These are phyloP conservation scores for Aspergillus sergii DNA, from an alignment of 2,329 filamentous ascomycete species.

Conservation along the genomic window DNA sequence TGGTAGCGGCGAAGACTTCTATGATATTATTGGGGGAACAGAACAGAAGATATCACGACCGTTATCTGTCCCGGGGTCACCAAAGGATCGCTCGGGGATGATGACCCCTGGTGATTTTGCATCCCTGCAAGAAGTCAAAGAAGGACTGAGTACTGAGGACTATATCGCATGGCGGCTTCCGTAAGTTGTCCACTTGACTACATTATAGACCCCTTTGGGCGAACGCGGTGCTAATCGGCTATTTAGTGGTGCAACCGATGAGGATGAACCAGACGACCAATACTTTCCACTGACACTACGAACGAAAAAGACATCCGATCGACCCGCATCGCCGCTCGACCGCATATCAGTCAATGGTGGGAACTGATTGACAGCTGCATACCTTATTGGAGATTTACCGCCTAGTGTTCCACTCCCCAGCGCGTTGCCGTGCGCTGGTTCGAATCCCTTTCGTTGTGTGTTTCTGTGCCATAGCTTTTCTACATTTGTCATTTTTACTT, in stretches of 20 bases:
- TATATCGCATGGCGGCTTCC: constrained; percentile 98
- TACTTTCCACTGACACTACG: constrained; percentile 70
- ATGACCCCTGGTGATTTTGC: constrained; percentile 99
- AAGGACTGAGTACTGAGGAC: constrained; percentile 92
- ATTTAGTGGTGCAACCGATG: constrained; percentile 64
- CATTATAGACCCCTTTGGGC: not conserved
- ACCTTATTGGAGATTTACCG: not conserved
- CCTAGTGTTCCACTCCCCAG: not conserved
- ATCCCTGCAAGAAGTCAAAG: constrained; percentile 88
- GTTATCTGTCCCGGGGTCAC: constrained; percentile 90
- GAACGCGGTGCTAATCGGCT: not conserved
- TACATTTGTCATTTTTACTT: not conserved
- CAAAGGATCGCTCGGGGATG: constrained; percentile 88
- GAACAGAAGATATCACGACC: constrained; percentile 95
- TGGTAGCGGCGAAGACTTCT: constrained; percentile 73
- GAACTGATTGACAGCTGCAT: constrained; percentile 9
- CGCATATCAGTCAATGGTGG: constrained; percentile 36
- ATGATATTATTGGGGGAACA: constrained; percentile 86
- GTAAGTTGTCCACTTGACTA: constrained; percentile 61
- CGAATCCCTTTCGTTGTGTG: not conserved
- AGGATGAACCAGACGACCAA: constrained; percentile 85
- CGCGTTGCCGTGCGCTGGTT: not conserved
- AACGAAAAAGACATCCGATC: constrained; percentile 46
- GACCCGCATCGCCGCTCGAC: constrained; percentile 41
- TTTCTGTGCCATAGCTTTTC: constrained; percentile 3